Percentiles rank a stretch among this genome's conserved stretches.
Evolutionary conservation across 202 grass and related monocot genomes (phyloP).

Genomic region (Sporobolus alterniflorus): DNA sequence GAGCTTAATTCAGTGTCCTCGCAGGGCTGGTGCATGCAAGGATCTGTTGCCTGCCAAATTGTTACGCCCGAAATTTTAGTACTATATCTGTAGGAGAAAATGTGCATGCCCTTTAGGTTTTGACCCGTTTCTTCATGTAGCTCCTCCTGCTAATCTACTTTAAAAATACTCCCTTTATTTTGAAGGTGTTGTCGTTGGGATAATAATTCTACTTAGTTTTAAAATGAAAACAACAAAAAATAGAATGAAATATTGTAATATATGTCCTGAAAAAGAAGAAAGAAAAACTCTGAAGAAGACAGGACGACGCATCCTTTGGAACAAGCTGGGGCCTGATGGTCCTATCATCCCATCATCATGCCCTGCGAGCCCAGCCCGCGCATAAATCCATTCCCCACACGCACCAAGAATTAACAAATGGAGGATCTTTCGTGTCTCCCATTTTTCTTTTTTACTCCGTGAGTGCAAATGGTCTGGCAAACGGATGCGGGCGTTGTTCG

Average conservation of each 20-base stretch:
- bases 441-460: background rate
- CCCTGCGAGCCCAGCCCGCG: slow-evolving; percentile 24
- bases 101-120: no score
- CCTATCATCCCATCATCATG: slow-evolving; percentile 51
- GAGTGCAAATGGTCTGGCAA: background rate
- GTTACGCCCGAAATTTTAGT: no score
- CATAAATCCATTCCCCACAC: background rate
- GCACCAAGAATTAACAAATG: slow-evolving; percentile 41
- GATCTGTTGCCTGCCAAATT: background rate
- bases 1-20: no score
- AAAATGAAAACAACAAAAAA: no score
- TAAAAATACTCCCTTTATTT: no score
- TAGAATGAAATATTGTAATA: no score
- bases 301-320: slow-evolving; percentile 23
- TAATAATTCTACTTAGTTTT: no score
- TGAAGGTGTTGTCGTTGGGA: no score
- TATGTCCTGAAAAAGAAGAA: background rate
- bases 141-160: no score
- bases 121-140: no score
- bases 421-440: slow-evolving; percentile 25
- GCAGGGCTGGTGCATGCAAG: background rate
- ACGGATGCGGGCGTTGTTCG: slow-evolving; percentile 24
- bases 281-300: background rate
- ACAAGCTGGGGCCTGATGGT: slow-evolving; percentile 26
- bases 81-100: no score